Percentiles rank a stretch among this genome's conserved stretches.
phyloP scores from a whole-genome alignment of 495 filamentous ascomycete genomes.

The Cercophora scortea region DNA sequence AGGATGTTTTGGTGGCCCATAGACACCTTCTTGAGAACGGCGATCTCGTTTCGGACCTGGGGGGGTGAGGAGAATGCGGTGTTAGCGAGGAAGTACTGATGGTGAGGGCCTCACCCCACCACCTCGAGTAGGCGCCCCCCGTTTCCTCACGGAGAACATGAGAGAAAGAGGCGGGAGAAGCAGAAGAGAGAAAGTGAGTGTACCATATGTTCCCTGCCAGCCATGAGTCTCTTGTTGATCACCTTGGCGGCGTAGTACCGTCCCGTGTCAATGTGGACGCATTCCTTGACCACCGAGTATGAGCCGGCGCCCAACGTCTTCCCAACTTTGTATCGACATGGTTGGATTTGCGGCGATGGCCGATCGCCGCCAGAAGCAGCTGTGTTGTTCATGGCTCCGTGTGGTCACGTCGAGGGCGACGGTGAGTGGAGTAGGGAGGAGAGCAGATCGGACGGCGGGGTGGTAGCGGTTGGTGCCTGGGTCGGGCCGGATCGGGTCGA shows the following conservation, averaged over 20 bases:
- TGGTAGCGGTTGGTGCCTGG: no score
- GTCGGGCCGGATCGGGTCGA: no score
- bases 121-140: no score
- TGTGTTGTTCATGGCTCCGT: conserved; percentile 20
- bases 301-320: conserved; percentile 95
- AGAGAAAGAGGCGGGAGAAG: not conserved
- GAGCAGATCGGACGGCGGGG: no score
- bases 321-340: conserved; percentile 87
- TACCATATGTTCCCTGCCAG: conserved; percentile 97
- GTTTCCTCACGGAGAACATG: not conserved
- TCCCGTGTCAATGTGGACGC: conserved; percentile 96
- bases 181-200: conserved; percentile 5
- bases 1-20: conserved; percentile 98
- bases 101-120: no score
- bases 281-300: conserved; percentile 99
- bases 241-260: conserved; percentile 98
- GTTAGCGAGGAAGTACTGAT: not conserved
- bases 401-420: no score
- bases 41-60: conserved; percentile 96
- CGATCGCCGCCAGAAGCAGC: conserved; percentile 19
- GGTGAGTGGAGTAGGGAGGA: no score
- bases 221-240: conserved; percentile 98
- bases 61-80: not conserved
- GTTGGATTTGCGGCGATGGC: conserved; percentile 40
- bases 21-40: conserved; percentile 89